These are phyloP conservation scores for Phytomonas sp. DNA, from an alignment of 208 protist genomes.

Conservation along the genomic window DNA sequence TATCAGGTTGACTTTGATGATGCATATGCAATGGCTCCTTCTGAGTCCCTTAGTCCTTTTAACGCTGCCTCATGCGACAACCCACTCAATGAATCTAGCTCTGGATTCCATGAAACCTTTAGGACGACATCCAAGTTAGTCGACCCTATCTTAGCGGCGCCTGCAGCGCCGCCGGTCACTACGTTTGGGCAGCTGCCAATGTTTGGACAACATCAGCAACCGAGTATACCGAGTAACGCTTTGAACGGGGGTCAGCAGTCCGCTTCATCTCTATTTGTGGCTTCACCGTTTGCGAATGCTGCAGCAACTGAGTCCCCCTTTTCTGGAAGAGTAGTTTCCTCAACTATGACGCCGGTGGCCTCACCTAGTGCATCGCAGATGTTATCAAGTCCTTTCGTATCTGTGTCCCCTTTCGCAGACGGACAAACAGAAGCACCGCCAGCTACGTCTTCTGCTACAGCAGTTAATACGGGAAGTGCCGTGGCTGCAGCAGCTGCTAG, in stretches of 20 bases:
- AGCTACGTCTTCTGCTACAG: slow-evolving; percentile 11
- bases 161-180: slow-evolving; percentile 27
- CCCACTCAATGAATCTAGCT: slow-evolving; percentile 19
- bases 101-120: not conserved
- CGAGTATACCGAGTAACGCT: not conserved
- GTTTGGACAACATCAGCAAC: slow-evolving; percentile 43
- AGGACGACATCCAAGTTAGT: not conserved
- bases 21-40: slow-evolving; percentile 45
- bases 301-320: slow-evolving; percentile 19
- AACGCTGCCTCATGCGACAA: slow-evolving; percentile 34
- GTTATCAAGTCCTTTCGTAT: not conserved
- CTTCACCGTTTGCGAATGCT: slow-evolving; percentile 47
- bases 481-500: not conserved
- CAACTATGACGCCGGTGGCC: slow-evolving; percentile 22
- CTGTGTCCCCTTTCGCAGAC: not conserved
- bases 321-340: slow-evolving; percentile 23
- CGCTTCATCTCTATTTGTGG: slow-evolving; percentile 16
- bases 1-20: slow-evolving; percentile 22
- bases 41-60: slow-evolving; percentile 33
- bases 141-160: not conserved
- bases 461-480: slow-evolving; percentile 1
- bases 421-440: not conserved
- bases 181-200: slow-evolving; percentile 75
- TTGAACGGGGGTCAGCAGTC: slow-evolving; percentile 8
- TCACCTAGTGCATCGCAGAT: slow-evolving; percentile 34